Evolutionary conservation across 495 filamentous ascomycete species (phyloP).

Genomic region (Baudoinia panamericana): DNA sequence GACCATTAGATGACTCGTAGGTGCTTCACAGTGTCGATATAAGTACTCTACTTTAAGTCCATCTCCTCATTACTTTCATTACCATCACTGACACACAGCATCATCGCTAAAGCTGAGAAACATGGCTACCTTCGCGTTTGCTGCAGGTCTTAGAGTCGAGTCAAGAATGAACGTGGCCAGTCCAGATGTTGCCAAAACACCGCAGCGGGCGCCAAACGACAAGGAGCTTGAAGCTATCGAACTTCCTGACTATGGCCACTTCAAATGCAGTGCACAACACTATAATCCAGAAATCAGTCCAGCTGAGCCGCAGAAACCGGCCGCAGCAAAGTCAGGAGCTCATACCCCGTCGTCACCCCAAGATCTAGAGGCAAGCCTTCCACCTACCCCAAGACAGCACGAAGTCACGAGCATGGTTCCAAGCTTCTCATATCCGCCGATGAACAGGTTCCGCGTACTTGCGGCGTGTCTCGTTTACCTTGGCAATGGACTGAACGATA

Average conservation of each 20-base stretch:
- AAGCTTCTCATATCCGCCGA: conserved; percentile 40
- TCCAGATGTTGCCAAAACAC: too few species aligned
- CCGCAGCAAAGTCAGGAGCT: not conserved
- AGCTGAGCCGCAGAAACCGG: not conserved
- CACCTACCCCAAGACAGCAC: conserved; percentile 31
- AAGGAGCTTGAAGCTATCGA: conserved; percentile 14
- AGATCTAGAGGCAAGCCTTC: conserved; percentile 43
- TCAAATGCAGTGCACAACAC: not conserved
- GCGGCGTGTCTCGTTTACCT: conserved; percentile 34
- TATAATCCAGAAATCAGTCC: not conserved
- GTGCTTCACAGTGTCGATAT: too few species aligned
- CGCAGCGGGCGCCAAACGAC: too few species aligned
- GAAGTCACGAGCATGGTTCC: conserved; percentile 35
- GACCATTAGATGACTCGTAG: too few species aligned
- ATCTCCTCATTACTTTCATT: too few species aligned
- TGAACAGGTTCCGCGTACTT: conserved; percentile 35
- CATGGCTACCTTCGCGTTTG: too few species aligned
- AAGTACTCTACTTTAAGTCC: too few species aligned
- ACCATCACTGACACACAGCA: too few species aligned
- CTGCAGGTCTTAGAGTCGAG: too few species aligned
- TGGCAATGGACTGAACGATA: conserved; percentile 37
- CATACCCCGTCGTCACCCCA: conserved; percentile 28
- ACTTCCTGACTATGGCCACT: conserved; percentile 9
- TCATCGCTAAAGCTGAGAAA: too few species aligned
- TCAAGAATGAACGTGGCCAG: too few species aligned